Evolutionary conservation across 345 rosid genomes (phyloP), one percentile per base, ranked within the genome.

Genomic region (Passiflora organensis): DNA sequence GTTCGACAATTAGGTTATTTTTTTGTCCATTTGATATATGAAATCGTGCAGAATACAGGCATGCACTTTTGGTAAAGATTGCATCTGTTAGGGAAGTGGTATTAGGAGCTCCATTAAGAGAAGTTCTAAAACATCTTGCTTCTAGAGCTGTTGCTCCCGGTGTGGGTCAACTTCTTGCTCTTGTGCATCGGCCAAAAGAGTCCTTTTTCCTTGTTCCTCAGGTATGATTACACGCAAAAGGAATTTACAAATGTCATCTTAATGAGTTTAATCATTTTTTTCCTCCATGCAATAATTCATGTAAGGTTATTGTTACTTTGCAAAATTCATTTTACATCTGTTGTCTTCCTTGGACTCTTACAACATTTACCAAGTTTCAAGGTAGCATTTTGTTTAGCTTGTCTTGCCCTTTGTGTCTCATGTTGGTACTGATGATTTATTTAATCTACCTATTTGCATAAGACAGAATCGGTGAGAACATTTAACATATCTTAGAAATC

Each of bases 61-160:
- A 81, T 32, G 44, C 78, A 34, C 62, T 94, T 48, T 65, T 85
- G 68, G 72, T 77, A 43, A 89, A 83, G 76, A 51, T 94, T 67
- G 97, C 99, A 59, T 94, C 99, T 10, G 80, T 87, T 43, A 83
- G 95, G 73, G 96, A 85, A 76, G 83, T 87, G 2, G 97, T 86
- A 18, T 67, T 94, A 64, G 97, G 96, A 72, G 96, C 97, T 6
- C 96, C 99, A 4, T 72, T 94, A 45, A 85, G 85, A 56, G 63
- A 78, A 48, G 76, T 85, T 17, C 72, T 89, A 52, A 80, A 80
- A 70, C 81, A 78, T 75, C 87, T 94, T 75, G 76, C 86, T 72
- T 78, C 88, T 21, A 89, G 80, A 56, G 83, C 78, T 2, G 78
- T 78, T 71, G 77, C 80, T 78, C 76, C 91, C 41, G 77, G 72